Conservation (phyloP, 148 eudicot species). For the Vaccinium macrocarpon region DNA sequence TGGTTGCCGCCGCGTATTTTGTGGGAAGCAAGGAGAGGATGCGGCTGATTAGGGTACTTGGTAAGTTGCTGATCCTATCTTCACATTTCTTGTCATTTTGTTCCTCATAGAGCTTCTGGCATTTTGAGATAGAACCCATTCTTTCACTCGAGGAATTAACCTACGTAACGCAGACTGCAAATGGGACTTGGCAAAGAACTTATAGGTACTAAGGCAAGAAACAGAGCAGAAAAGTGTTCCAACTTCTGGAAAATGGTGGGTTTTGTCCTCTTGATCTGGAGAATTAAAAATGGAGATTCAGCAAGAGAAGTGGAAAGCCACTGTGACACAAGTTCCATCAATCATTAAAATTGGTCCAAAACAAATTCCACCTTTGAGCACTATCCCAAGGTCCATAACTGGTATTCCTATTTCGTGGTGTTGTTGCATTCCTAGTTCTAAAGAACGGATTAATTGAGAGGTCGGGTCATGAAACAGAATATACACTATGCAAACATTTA, state of each 20-base stretch:
- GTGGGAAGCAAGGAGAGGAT: neutral
- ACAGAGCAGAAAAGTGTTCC: too few species aligned
- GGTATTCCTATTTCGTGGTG: neutral
- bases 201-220: too few species aligned
- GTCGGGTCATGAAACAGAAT: neutral
- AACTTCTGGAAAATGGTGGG: too few species aligned
- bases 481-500: too few species aligned
- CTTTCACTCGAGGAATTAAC: neutral
- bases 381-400: neutral
- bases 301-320: too few species aligned
- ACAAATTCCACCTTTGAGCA: too few species aligned
- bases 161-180: too few species aligned
- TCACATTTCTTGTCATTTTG: neutral
- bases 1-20: conserved; percentile 13
- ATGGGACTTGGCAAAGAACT: too few species aligned
- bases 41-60: neutral
- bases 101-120: neutral
- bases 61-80: conserved; percentile 19
- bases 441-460: neutral
- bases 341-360: too few species aligned
- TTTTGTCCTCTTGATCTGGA: too few species aligned
- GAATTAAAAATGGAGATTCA: too few species aligned
- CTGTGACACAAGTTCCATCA: too few species aligned
- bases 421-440: neutral
- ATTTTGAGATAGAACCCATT: neutral